phyloP scores from a whole-genome alignment of 768 basidiomycete species.

The Rhizopogon salebrosus region DNA sequence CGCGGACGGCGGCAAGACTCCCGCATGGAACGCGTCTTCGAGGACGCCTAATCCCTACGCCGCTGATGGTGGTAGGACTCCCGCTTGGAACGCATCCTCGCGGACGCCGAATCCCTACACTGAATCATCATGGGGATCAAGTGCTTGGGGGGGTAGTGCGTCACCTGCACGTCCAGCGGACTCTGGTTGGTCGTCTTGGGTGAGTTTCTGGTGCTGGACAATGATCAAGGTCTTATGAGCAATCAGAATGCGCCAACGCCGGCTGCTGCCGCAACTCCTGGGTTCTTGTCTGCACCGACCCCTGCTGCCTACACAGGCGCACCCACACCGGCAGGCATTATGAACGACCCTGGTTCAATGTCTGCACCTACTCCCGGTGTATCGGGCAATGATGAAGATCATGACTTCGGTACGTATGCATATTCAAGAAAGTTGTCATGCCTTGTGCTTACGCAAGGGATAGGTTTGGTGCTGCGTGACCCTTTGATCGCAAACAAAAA shows the following conservation, averaged over 20 bases:
- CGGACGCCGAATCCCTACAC: conserved; percentile 55
- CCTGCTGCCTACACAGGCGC: conserved; percentile 28
- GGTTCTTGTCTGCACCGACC: conserved; percentile 23
- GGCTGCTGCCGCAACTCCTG: conserved; percentile 35
- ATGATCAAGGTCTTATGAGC: conserved; percentile 21
- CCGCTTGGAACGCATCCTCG: conserved; percentile 45
- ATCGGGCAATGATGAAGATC: conserved; percentile 21
- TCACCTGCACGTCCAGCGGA: conserved; percentile 29
- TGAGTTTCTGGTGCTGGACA: conserved; percentile 28
- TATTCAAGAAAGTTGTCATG: not conserved
- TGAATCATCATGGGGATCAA: conserved; percentile 28
- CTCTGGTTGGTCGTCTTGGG: conserved; percentile 24
- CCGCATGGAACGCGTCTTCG: conserved; percentile 58
- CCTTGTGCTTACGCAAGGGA: conserved; percentile 25
- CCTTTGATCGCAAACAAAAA: conserved; percentile 22
- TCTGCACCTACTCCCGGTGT: conserved; percentile 29
- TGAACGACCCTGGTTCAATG: conserved; percentile 7
- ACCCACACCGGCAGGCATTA: conserved; percentile 21
- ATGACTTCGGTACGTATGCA: conserved; percentile 7
- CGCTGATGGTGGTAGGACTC: conserved; percentile 38
- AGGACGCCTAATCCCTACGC: conserved; percentile 71
- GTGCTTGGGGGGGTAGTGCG: conserved; percentile 21
- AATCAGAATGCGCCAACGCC: conserved; percentile 34
- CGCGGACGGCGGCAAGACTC: conserved; percentile 57
- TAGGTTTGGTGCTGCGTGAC: conserved; percentile 21